A percentile compares a stretch with the other conserved stretches of the same genome.
Evolutionary conservation across 495 filamentous ascomycete genomes (phyloP).

Genomic region (Penicillium nucicola): DNA sequence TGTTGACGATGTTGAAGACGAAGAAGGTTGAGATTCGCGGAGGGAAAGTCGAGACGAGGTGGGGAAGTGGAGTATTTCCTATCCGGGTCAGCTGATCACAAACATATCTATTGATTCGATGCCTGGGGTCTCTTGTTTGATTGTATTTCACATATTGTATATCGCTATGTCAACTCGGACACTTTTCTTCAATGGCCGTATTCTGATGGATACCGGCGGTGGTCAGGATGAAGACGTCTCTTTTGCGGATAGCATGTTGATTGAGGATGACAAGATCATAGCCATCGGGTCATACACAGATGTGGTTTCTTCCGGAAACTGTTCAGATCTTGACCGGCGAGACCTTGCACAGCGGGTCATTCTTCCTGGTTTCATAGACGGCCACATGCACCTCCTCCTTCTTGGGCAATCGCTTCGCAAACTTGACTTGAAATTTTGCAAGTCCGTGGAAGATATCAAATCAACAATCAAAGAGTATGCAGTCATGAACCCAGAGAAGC

Average conservation of each 20-base stretch:
- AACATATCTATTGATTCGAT: background rate
- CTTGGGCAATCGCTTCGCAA: slow-evolving; percentile 54
- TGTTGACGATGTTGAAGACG: background rate
- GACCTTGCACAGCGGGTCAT: slow-evolving; percentile 42
- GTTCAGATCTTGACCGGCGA: background rate
- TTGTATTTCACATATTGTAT: background rate
- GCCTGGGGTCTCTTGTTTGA: too few species aligned
- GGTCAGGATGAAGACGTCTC: slow-evolving; percentile 21
- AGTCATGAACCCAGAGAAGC: slow-evolving; percentile 35
- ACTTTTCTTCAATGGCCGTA: slow-evolving; percentile 30
- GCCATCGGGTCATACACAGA: background rate
- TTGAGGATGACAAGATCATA: slow-evolving; percentile 22
- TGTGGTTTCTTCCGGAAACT: slow-evolving; percentile 26
- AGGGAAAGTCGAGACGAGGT: slow-evolving; percentile 4
- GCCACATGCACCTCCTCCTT: slow-evolving; percentile 55
- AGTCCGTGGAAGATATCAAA: slow-evolving; percentile 45
- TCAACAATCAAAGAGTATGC: slow-evolving; percentile 41
- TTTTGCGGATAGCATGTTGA: slow-evolving; percentile 22
- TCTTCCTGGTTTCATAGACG: slow-evolving; percentile 56
- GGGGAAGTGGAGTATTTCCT: background rate
- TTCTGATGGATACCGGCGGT: slow-evolving; percentile 32
- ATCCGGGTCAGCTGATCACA: background rate
- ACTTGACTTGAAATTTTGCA: slow-evolving; percentile 46
- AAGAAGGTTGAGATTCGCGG: background rate
- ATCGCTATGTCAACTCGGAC: background rate